Conservation (phyloP, 345 rosid genomes). For the Brassica nigra region DNA sequence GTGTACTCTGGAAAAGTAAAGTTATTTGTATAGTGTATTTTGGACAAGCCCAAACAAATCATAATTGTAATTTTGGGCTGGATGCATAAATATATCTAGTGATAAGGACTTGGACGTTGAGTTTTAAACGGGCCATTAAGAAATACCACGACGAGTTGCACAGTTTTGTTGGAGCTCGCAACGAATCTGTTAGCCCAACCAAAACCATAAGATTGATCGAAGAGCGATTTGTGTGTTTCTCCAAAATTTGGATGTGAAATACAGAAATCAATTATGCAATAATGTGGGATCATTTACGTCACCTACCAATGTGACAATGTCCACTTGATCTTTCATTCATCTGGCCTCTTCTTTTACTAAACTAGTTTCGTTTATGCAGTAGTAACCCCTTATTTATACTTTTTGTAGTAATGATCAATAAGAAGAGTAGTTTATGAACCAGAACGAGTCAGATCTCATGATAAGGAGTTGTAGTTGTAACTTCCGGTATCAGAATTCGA, state of each 20-base stretch:
- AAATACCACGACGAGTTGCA: background rate
- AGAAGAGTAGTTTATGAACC: background rate
- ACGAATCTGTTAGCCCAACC: background rate
- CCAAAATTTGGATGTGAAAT: background rate
- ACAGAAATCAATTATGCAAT: background rate
- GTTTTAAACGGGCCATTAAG: constrained; percentile 6
- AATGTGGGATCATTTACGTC: constrained; percentile 27
- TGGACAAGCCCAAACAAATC: background rate
- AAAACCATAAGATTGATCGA: constrained; percentile 19
- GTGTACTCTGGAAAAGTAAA: background rate
- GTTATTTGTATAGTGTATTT: background rate
- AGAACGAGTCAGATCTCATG: too few relatives aligned
- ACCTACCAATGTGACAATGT: constrained; percentile 14
- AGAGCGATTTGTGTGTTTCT: background rate
- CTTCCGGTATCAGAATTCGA: too few relatives aligned
- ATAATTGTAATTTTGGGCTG: background rate
- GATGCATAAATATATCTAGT: background rate
- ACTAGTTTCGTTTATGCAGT: background rate
- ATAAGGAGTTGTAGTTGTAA: too few relatives aligned
- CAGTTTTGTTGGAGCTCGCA: background rate
- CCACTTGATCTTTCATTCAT: background rate
- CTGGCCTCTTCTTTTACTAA: background rate
- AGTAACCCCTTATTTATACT: background rate
- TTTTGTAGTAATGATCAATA: background rate
- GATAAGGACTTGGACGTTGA: background rate